Base-by-base conservation (phyloP, 2,329 filamentous ascomycete species). In the Apiospora rasikravindrae region DNA sequence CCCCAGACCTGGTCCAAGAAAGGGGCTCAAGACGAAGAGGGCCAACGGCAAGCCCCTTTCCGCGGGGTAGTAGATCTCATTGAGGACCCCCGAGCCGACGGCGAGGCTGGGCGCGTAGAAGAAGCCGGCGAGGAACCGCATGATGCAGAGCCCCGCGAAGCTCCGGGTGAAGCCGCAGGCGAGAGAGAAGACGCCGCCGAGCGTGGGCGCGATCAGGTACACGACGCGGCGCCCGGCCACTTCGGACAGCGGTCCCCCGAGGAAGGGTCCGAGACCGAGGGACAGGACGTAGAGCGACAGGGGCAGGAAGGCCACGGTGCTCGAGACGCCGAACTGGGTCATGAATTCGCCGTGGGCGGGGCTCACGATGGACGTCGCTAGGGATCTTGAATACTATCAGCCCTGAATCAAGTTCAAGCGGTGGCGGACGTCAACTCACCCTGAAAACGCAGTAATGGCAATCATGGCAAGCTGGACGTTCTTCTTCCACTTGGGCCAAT, bases 251-350 rank as follows among this genome's bases (percentile, higher is more conserved):
- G 90, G 90, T 0, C 89, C 89, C 13, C 87, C 88, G 19, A 90
- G 73, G 69, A 91, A 81, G 8, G 91, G 90, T 0, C 90, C 90
- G 22, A 91, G 82, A 3, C 83, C 88, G 0, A 92, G 83, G 0
- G 89, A 90, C 13, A 91, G 80, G 7, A 90, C 86, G 78, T 90
- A 93, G 7, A 91, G 78, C 0, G 90, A 87, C 0, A 92, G 79
- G 0, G 88, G 87, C 0, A 92, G 80, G n/a, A 92, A 82, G 0
- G 90, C 87, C 10, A 85, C 83, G 1, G 88, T 90, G 68, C 84
- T 83, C 19, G 84, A 85, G 16, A 91, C 84, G 64, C 83, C 75
- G 77, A 93, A 93, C 8, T 88, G 83, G 0, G 77, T 53, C 80
- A 86, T 86, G 7, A 92, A 77, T 4, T 87, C 80, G 2, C 74